phyloP scores from a whole-genome alignment of 139 green algal genomes.

The Haematococcus lacustris region DNA sequence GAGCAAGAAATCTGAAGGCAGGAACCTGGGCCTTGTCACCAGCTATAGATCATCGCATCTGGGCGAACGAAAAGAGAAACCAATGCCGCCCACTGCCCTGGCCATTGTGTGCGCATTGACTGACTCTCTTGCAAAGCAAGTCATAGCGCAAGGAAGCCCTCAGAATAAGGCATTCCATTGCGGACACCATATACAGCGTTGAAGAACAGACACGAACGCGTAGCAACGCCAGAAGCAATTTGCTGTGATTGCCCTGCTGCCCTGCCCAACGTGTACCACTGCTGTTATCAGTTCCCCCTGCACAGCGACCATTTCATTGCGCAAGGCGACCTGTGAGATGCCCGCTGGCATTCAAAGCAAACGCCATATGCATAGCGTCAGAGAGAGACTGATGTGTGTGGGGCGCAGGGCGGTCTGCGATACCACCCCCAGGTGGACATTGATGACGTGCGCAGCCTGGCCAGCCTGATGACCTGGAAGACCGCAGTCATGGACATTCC shows the following conservation, averaged over 20 bases:
- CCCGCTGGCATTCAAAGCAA: not conserved
- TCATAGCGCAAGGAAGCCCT: too few species aligned
- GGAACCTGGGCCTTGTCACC: too few species aligned
- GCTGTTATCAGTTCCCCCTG: not conserved
- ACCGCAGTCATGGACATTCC: conserved; percentile 92
- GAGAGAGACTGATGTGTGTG: not conserved
- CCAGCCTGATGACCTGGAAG: conserved; percentile 92
- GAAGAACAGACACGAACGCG: too few species aligned
- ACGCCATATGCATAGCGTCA: not conserved
- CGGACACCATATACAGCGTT: too few species aligned
- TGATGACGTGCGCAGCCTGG: conserved; percentile 61
- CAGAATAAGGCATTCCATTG: too few species aligned
- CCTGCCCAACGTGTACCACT: not conserved
- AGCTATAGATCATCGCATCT: too few species aligned
- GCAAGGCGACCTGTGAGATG: not conserved
- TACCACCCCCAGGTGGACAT: conserved; percentile 75
- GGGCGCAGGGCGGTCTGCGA: conserved; percentile 33
- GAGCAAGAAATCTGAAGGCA: too few species aligned
- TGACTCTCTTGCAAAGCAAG: too few species aligned
- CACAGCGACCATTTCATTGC: not conserved
- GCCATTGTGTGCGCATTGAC: too few species aligned
- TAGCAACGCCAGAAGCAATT: too few species aligned
- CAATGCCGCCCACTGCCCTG: too few species aligned
- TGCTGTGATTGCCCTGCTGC: not conserved
- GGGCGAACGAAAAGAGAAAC: too few species aligned